Conservation (phyloP, 257 asterid species). For the Scutellaria minor region DNA sequence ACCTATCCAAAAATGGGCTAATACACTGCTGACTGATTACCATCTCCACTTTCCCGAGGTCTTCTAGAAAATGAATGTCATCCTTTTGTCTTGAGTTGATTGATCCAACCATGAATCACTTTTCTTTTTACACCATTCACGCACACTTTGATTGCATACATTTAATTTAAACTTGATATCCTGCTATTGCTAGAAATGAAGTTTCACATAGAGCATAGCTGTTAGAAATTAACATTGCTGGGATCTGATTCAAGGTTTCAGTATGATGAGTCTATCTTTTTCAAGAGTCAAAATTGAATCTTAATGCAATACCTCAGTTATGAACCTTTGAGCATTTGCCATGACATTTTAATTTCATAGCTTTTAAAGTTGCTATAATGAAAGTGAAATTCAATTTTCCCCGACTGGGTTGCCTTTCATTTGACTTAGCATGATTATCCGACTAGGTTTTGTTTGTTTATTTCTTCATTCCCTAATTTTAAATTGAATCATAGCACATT, state of each 20-base stretch:
- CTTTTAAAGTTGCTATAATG: constrained; percentile 9
- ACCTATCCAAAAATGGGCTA: constrained; percentile 94
- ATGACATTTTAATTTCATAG: constrained; percentile 2
- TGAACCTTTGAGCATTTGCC: constrained; percentile 5
- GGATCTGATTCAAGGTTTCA: constrained; percentile 13
- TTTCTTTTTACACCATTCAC: constrained; percentile 2
- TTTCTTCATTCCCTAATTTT: background rate
- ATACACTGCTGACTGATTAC: constrained; percentile 81
- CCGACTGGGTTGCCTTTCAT: constrained; percentile 10
- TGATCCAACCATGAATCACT: constrained; percentile 25
- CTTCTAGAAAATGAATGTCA: constrained; percentile 23
- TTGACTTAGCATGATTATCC: constrained; percentile 6
- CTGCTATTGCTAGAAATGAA: constrained; percentile 23
- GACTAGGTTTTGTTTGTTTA: background rate
- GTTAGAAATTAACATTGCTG: constrained; percentile 13
- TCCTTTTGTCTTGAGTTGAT: constrained; percentile 28
- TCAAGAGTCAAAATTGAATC: constrained; percentile 8
- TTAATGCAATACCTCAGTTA: constrained; percentile 10
- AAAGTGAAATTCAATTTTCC: background rate
- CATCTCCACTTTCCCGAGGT: constrained; percentile 92
- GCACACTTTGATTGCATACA: constrained; percentile 20
- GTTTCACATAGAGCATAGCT: constrained; percentile 25
- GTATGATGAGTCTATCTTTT: constrained; percentile 1
- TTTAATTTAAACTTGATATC: constrained; percentile 13
- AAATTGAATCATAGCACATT: constrained; percentile 1